Evolutionary conservation across 306 rosid genomes (phyloP), one percentile per base, ranked within the genome.

Genomic region (Casuarina glauca): DNA sequence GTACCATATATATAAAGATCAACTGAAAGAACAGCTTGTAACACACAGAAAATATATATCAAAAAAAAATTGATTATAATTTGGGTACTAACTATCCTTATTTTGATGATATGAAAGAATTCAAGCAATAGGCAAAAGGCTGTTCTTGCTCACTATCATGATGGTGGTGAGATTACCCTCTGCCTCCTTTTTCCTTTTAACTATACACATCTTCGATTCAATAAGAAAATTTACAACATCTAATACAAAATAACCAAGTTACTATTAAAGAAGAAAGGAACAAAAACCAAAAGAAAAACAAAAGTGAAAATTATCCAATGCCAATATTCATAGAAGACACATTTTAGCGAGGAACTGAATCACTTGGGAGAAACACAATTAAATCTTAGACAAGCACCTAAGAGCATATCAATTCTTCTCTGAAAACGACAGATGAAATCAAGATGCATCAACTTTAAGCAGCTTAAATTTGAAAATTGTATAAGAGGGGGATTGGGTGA

Each of bases 1-100:
- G 67, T 12, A 69, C 55, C 16, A 66, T 26, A 26, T 76, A 70
- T 42, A 19, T 35, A 60, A 51, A 80, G 73, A 74, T 54, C 41
- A 62, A 36, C 11, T 62, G 43, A 62, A 62, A 62, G 44, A 58
- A 9, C 39, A 20, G 41, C 39, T 58, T 58, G 4, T 35, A n/a
- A 45, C 35, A 73, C 6, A n/a, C 26, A 26, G 19, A 52, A 2
- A 58, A 44, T 26, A 26, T 26, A 26, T 26, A 20, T 20, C 0
- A 20, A 74, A 12, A 36, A 12, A 62, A 10, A 36, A 36, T 1
- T 32, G 42, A 11, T 42, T 32, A 61, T 36, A 61, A 61, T 26
- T 26, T 35, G 49, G 42, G 32, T 42, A 66, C 42, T 42, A 43
- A 6, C 71, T 39, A 39, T 64, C 10, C 10, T 5, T 38, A 17